Conservation (phyloP, 2,329 filamentous ascomycete species). For the Trichoderma sp. region DNA sequence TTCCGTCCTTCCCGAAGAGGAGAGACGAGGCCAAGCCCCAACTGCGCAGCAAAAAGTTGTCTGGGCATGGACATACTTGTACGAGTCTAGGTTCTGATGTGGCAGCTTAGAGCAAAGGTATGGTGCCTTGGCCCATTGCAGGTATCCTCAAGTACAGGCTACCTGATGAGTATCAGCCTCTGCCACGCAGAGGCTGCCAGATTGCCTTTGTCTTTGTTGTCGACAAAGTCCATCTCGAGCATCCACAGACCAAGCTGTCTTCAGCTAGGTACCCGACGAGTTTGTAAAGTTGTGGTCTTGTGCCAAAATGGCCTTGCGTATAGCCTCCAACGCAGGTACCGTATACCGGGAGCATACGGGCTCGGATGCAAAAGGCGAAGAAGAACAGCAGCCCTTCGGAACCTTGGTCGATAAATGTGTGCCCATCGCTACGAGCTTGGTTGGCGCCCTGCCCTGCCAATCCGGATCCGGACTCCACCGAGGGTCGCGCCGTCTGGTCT, state of each 20-base stretch:
- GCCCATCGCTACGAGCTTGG: constrained; percentile 12
- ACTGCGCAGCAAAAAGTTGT: neutral
- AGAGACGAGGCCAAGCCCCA: constrained; percentile 10
- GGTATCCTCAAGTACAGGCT: neutral
- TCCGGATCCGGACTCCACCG: constrained; percentile 41
- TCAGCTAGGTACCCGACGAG: neutral
- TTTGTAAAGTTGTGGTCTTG: neutral
- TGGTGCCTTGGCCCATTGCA: neutral
- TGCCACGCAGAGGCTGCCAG: neutral
- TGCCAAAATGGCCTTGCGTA: neutral
- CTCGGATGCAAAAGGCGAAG: neutral
- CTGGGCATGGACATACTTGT: neutral
- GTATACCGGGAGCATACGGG: neutral
- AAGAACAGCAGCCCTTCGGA: neutral
- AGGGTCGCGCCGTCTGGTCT: constrained; percentile 27
- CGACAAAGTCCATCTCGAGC: neutral
- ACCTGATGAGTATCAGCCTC: neutral
- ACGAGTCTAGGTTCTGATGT: constrained; percentile 4
- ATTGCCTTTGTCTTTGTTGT: neutral
- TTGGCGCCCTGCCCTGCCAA: constrained; percentile 18
- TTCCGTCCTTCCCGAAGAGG: constrained; percentile 20
- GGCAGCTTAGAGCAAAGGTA: constrained; percentile 19
- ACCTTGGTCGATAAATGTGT: neutral
- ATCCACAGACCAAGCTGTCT: neutral
- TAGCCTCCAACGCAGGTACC: neutral